A percentile compares a stretch with the other conserved stretches of the same genome.
phyloP scores from a whole-genome alignment of 2,329 filamentous ascomycete genomes.

The Pestalotiopsis sp. region DNA sequence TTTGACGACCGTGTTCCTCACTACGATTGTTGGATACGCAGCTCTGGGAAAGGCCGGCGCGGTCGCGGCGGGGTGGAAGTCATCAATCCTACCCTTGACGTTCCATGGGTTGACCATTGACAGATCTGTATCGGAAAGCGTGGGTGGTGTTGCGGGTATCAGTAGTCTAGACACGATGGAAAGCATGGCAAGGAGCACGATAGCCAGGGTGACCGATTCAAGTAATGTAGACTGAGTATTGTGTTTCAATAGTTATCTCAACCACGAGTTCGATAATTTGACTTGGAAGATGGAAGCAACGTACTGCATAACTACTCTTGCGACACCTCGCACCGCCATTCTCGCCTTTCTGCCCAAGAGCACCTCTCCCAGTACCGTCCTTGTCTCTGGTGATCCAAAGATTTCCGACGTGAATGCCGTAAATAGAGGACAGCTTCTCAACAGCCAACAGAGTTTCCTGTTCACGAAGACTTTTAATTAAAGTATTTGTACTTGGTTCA shows the following conservation, averaged over 20 bases:
- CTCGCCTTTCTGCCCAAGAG: no score
- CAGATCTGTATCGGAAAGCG: not conserved
- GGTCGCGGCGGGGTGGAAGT: conserved; percentile 1
- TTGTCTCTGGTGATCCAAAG: no score
- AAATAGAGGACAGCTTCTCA: no score
- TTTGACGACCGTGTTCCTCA: conserved; percentile 1
- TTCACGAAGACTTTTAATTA: no score
- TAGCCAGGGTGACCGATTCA: not conserved
- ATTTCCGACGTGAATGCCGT: no score
- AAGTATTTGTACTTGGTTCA: no score
- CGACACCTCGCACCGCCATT: no score
- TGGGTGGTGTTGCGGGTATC: not conserved
- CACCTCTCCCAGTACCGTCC: no score
- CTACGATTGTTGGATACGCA: not conserved
- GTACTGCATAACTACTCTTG: no score
- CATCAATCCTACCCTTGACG: not conserved
- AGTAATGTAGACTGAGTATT: not conserved
- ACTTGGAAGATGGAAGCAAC: no score
- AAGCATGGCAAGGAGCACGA: not conserved
- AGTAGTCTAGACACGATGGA: not conserved
- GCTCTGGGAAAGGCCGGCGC: not conserved
- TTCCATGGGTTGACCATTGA: not conserved
- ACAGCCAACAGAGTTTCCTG: no score
- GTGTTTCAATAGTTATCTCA: not conserved
- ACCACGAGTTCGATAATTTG: no score